Conservation (phyloP, 148 eudicot species). For the Bassia scoparia region DNA sequence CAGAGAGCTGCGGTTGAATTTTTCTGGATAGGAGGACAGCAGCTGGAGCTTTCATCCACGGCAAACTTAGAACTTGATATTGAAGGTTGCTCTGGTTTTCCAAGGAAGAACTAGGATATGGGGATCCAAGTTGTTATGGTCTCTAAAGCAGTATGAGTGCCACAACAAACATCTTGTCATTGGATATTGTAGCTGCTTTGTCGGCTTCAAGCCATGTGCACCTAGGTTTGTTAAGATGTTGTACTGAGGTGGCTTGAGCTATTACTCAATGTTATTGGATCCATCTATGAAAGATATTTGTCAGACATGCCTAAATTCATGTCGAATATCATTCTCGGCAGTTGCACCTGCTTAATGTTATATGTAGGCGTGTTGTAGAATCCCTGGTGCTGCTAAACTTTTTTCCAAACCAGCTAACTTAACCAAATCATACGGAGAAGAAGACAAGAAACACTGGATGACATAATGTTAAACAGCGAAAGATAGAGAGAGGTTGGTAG, state of each 20-base stretch:
- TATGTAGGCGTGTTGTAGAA: conserved; percentile 55
- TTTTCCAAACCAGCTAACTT: conserved; percentile 25
- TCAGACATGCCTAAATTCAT: conserved; percentile 34
- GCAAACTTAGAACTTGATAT: conserved; percentile 31
- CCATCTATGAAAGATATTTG: conserved; percentile 26
- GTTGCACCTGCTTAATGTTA: conserved; percentile 66
- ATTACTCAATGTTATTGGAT: conserved; percentile 27
- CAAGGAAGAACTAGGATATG: conserved; percentile 49
- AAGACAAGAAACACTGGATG: conserved; percentile 50
- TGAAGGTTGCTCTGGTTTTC: conserved; percentile 42
- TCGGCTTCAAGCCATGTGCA: conserved; percentile 50
- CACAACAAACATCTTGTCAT: conserved; percentile 50
- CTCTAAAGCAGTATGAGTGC: conserved; percentile 42
- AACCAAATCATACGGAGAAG: conserved; percentile 30
- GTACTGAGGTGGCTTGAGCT: conserved; percentile 52
- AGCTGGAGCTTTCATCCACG: conserved; percentile 27
- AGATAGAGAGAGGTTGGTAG: conserved; percentile 65
- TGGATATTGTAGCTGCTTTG: conserved; percentile 69
- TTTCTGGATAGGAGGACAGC: conserved; percentile 92
- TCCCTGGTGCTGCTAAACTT: conserved; percentile 32
- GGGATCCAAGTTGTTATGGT: conserved; percentile 49
- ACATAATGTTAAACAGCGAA: conserved; percentile 53
- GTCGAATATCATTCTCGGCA: conserved; percentile 49
- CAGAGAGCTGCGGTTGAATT: conserved; percentile 85
- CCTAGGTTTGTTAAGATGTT: conserved; percentile 45